phyloP scores from a whole-genome alignment of 768 basidiomycete species.

The Termitomyces sp. region DNA sequence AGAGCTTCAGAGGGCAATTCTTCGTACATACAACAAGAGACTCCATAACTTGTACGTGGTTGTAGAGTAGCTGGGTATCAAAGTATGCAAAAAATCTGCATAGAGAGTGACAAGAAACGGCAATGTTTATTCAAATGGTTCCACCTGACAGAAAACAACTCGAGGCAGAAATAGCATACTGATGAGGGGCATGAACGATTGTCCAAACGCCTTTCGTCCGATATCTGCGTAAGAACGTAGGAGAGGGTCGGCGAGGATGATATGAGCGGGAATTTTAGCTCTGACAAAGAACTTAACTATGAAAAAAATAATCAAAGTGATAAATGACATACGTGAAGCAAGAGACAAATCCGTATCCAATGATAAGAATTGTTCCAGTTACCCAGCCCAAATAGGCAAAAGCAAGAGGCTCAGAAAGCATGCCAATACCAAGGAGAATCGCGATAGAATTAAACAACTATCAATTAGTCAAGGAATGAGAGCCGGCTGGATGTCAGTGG shows the following conservation, averaged over 20 bases:
- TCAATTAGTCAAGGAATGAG: slow-evolving; percentile 4
- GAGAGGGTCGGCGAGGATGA: slow-evolving; percentile 65
- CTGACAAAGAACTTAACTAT: slow-evolving; percentile 30
- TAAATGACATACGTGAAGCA: slow-evolving; percentile 77
- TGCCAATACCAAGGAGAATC: slow-evolving; percentile 81
- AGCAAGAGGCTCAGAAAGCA: slow-evolving; percentile 86
- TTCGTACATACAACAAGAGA: slow-evolving; percentile 52
- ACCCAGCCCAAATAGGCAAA: slow-evolving; percentile 92
- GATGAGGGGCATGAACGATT: slow-evolving; percentile 57
- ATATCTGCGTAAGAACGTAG: slow-evolving; percentile 87
- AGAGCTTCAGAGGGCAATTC: background rate
- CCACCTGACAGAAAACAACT: slow-evolving; percentile 79
- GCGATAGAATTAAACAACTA: slow-evolving; percentile 89
- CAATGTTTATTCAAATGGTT: slow-evolving; percentile 11
- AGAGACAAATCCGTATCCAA: slow-evolving; percentile 73
- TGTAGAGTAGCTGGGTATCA: slow-evolving; percentile 63
- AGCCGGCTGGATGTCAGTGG: background rate
- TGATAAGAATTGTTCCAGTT: slow-evolving; percentile 64
- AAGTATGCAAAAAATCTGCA: slow-evolving; percentile 75
- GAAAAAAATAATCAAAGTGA: background rate
- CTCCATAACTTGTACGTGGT: slow-evolving; percentile 74
- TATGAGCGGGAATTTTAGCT: slow-evolving; percentile 77
- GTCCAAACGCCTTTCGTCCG: slow-evolving; percentile 84
- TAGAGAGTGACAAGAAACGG: slow-evolving; percentile 75
- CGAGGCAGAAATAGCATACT: slow-evolving; percentile 77